Evolutionary conservation across 1,139 yeast species (phyloP).

Genomic region (Debaryomyces sp.): DNA sequence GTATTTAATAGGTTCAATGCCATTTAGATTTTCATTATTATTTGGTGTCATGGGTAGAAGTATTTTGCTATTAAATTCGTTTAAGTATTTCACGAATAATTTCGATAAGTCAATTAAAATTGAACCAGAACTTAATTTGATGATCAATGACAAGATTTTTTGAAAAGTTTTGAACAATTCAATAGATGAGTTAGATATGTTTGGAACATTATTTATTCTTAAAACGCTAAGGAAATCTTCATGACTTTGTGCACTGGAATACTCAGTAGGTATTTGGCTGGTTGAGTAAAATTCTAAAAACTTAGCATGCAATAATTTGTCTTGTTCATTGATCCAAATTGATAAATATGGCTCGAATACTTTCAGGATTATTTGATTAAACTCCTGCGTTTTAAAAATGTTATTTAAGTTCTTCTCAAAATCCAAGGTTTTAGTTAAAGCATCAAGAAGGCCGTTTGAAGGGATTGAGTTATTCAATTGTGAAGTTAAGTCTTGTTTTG

Average conservation of each 20-base stretch:
- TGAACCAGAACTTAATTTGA: conserved; percentile 71
- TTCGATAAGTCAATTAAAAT: conserved; percentile 65
- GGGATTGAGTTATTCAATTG: conserved; percentile 35
- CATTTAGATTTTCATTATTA: conserved; percentile 21
- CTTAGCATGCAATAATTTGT: conserved; percentile 59
- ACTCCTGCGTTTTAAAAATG: conserved; percentile 47
- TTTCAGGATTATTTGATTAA: conserved; percentile 60
- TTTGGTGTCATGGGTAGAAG: conserved; percentile 62
- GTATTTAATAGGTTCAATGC: conserved; percentile 62
- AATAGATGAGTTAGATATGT: conserved; percentile 80
- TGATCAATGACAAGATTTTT: conserved; percentile 70
- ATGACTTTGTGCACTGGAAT: conserved; percentile 23
- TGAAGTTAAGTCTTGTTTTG: conserved; percentile 61
- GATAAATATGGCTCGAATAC: conserved; percentile 85
- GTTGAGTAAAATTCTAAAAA: conserved; percentile 60
- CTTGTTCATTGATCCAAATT: conserved; percentile 90
- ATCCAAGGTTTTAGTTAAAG: conserved; percentile 49
- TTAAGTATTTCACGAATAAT: conserved; percentile 68
- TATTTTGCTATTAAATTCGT: conserved; percentile 63
- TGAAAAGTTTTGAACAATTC: conserved; percentile 82
- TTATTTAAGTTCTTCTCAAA: conserved; percentile 76
- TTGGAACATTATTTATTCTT: conserved; percentile 50
- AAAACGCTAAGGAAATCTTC: conserved; percentile 35
- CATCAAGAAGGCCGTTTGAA: conserved; percentile 59
- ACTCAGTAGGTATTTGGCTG: conserved; percentile 45